Base-by-base conservation (phyloP, 176 grass and related monocot species). In the Canna indica region DNA sequence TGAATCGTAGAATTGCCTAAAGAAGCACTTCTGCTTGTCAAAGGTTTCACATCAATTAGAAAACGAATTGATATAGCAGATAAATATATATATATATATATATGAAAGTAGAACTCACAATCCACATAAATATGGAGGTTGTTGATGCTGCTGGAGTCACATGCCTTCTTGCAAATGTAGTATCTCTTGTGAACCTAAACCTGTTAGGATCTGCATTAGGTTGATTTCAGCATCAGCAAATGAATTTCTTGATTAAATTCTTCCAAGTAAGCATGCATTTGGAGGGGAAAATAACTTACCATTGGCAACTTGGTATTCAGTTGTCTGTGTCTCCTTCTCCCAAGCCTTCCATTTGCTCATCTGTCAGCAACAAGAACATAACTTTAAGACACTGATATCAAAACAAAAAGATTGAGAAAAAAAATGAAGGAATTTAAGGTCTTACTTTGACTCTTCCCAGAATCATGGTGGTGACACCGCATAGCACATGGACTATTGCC, bases 241-340 rank as follows among this genome's bases (percentile, higher is more conserved):
- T 59, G 3, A 11, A 24, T n/a, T n/a, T n/a, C n/a, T n/a, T 11
- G 22, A 59, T 2, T 11, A 60, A 6, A 60, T 13, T 60, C 22
- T 28, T 27, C 22, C 4, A 34, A 33, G 28, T 13, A 33, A 33
- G 29, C 59, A 31, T 13, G 13, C 26, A 29, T 9, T 13, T 16
- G 59, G 60, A 64, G 32, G 18, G 4, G 27, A 14, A 62, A 28
- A 35, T 17, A 12, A 71, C 68, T 32, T 5, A 71, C 69, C 69
- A 54, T 71, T 71, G 28, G 69, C 69, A 35, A 71, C 47, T 4
- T 53, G 69, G 69, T 71, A 71, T 17, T 34, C 45, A 4, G 17
- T 71, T 54, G 69, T 53, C 47, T 34, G 44, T 5, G 69, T 71
- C 46, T 71, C 69, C 69, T 71, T 53, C 69, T 71, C 69, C 69